Base-by-base conservation (phyloP, 331 rosid genomes). In the Stylosanthes scabra region DNA sequence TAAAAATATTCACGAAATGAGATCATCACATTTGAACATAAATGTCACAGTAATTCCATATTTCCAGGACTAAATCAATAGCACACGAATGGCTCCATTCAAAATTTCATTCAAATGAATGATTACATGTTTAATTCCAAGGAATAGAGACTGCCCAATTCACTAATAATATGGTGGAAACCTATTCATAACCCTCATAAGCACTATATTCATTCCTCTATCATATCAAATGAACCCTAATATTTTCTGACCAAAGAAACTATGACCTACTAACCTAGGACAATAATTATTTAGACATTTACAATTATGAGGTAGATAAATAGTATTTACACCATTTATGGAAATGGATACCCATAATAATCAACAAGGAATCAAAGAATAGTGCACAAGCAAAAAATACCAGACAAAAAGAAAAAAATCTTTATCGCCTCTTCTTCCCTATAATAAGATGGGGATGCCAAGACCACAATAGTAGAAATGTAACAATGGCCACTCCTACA, bases 371-470 rank as follows among this genome's bases (percentile, higher is more conserved):
- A 88, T 87, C 84, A 87, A 86, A 85, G 87, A 89, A 87, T 88
- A 60, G 82, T 80, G 88, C 71, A 83, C 73, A 72, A 29, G 39
- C 39, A 34, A 34, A 34, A 34, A 34, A 34, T 34, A 34, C 39
- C 39, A 34, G 39, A 6, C 4, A 34, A 34, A 67, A 9, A 58
- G 11, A 14, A 29, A 52, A 51, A 79, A 28, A 77, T 66, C 39
- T 78, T 78, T 77, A 91, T 80, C 61, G 88, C 96, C 91, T 84
- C 90, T 90, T 95, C 85, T 83, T 84, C 74, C 79, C 81, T 29
- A 95, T 60, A 82, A 79, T 81, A 68, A 62, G 87, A 75, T 86
- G 99, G 58, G 84, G 52, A 76, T 90, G 93, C 97, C 93, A 87
- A 3, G 97, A 83, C 99, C 97, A 95, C 72, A 86, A 63, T 25